phyloP scores from a whole-genome alignment of 768 basidiomycete species.

The Hemileccinum rubropunctum region DNA sequence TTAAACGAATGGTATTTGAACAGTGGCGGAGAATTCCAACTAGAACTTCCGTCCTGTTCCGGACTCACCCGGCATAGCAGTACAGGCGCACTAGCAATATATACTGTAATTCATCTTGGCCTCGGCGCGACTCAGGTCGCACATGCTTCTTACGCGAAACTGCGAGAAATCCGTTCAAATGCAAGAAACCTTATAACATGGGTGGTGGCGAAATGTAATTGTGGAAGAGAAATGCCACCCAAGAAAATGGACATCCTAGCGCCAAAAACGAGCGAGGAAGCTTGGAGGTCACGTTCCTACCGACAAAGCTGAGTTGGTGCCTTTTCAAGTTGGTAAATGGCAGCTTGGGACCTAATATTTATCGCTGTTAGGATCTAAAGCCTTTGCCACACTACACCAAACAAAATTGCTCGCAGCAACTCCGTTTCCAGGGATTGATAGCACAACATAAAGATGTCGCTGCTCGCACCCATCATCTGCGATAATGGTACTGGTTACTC shows the following conservation, averaged over 20 bases:
- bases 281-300: no score
- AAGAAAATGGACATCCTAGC: neutral
- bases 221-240: neutral
- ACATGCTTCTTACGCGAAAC: neutral
- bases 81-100: no score
- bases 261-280: neutral
- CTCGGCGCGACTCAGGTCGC: neutral
- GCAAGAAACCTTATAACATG: neutral
- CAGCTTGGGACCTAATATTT: constrained; percentile 21
- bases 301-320: no score
- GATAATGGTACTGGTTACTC: constrained; percentile 98
- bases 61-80: neutral
- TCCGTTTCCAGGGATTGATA: constrained; percentile 9
- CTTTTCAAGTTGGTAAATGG: no score
- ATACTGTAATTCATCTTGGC: neutral
- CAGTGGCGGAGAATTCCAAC: constrained; percentile 4
- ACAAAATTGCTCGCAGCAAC: constrained; percentile 16
- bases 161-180: neutral
- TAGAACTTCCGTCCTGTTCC: neutral
- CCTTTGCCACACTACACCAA: constrained; percentile 23
- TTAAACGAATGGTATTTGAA: neutral
- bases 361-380: constrained; percentile 23
- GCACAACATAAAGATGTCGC: neutral
- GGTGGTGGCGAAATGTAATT: neutral
- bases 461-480: constrained; percentile 92